Evolutionary conservation across 768 basidiomycete species (phyloP).

Genomic region (Tremella mesenterica): DNA sequence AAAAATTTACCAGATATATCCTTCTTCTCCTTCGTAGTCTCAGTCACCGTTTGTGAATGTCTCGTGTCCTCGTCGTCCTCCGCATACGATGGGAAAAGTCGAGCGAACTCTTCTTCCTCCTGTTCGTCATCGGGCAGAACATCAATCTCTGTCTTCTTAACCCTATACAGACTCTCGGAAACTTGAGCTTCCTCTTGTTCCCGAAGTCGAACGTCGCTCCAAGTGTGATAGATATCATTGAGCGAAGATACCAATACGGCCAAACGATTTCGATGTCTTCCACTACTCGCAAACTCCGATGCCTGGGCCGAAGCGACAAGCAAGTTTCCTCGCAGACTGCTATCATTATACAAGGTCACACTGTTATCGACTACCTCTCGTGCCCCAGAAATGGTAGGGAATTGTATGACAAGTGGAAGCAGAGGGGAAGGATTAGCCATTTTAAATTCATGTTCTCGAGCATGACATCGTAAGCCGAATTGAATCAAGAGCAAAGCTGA

Average conservation of each 20-base stretch:
- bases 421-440: too few relatives aligned
- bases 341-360: too few relatives aligned
- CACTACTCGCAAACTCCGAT: conserved; percentile 1
- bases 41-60: conserved; percentile 40
- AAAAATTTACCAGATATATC: conserved; percentile 2
- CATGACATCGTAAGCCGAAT: conserved; percentile 61
- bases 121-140: conserved; percentile 60
- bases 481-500: conserved; percentile 59
- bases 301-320: conserved; percentile 11
- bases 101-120: conserved; percentile 73
- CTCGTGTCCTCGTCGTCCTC: conserved; percentile 40
- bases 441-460: conserved; percentile 14
- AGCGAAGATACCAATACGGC: conserved; percentile 43
- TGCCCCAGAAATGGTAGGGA: background rate
- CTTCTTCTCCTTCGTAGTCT: background rate
- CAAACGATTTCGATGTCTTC: background rate
- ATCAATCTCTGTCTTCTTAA: conserved; percentile 52
- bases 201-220: conserved; percentile 70
- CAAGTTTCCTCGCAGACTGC: too few relatives aligned
- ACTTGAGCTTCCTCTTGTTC: conserved; percentile 58
- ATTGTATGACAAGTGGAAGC: background rate
- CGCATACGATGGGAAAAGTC: conserved; percentile 64
- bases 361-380: background rate
- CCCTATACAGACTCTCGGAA: conserved; percentile 68
- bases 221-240: conserved; percentile 66